Percentiles rank a stretch among this genome's conserved stretches.
Conservation (phyloP, 768 basidiomycete genomes). For the Termitomyces sp. region DNA sequence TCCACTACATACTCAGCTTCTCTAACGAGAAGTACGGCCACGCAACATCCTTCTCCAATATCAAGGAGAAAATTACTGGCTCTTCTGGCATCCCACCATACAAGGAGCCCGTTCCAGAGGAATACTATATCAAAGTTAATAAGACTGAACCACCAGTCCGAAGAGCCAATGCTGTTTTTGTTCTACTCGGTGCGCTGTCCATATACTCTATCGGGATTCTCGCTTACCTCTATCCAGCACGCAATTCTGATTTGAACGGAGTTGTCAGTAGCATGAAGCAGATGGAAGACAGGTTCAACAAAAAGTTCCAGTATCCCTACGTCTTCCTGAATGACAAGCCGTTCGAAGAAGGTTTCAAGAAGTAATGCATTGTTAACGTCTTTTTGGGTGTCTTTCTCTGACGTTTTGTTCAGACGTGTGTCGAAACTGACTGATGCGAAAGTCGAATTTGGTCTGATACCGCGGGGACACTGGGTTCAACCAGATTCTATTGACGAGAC, state of each 20-base stretch:
- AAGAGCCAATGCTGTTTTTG: constrained; percentile 81
- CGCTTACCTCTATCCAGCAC: constrained; percentile 29
- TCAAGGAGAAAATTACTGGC: constrained; percentile 34
- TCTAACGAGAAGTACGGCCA: constrained; percentile 63
- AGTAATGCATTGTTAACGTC: constrained; percentile 25
- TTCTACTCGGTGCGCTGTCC: constrained; percentile 53
- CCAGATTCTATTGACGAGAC: constrained; percentile 79
- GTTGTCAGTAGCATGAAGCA: constrained; percentile 66
- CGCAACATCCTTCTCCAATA: constrained; percentile 47
- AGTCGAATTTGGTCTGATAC: constrained; percentile 78
- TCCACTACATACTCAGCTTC: constrained; percentile 66
- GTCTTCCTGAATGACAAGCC: constrained; percentile 83
- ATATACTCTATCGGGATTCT: neutral
- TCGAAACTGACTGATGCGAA: constrained; percentile 55
- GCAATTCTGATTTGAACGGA: constrained; percentile 58
- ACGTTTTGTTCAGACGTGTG: constrained; percentile 38
- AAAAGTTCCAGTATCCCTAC: constrained; percentile 79
- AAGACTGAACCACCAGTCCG: constrained; percentile 37
- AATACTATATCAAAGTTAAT: constrained; percentile 47
- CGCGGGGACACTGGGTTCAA: constrained; percentile 74
- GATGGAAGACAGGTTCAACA: constrained; percentile 90
- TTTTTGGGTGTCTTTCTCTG: constrained; percentile 4
- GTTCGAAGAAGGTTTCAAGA: constrained; percentile 72
- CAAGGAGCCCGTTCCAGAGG: constrained; percentile 55
- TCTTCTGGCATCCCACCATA: constrained; percentile 39